Base-by-base conservation (phyloP, 768 basidiomycete species). In the Suillus plorans region DNA sequence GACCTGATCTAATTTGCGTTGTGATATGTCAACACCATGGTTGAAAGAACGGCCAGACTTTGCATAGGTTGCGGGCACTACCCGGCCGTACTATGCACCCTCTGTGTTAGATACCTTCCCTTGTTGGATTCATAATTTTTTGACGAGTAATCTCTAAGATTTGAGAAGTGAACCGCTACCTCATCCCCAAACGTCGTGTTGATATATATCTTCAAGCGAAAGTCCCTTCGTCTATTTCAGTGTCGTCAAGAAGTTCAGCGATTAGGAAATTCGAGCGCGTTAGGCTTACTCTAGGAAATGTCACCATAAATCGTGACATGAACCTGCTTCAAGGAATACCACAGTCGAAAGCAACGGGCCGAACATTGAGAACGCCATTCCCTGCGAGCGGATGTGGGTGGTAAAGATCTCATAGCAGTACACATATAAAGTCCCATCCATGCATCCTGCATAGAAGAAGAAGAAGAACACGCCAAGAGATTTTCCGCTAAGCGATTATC, bases 321-420 rank as follows among this genome's bases (percentile, higher is more conserved):
- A 28, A 62, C 34, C 64, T 34, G 53, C 36, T 50, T 60, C 47
- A 8, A 64, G 50, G 25, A 64, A 64, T 10, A 61, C 59, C 20
- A 62, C 57, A 61, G 41, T 65, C 13, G 53, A 55, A 44, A 65
- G 64, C 22, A 62, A 65, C 8, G 61, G 49, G 60, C 37, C 64
- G 2, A 53, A 42, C 41, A 49, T 65, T 18, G 61, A 65, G n/a
- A 65, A 50, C 16, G 61, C 41, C 47, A 42, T 62, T 20, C 45
- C 61, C 20, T 64, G 60, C 20, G 47, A 36, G 22, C 47, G 39
- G 50, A 53, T 52, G 49, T 64, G 59, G 20, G 37, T 28, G 28
- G 52, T 16, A 28, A 62, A 62, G 5, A 60, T 65, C 52, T 62
- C 52, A 37, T 53, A 65, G 28, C 60, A 55, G 49, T 55, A 45